Conservation (phyloP, 768 basidiomycete genomes). For the Pilatotrama ljubarskyi region DNA sequence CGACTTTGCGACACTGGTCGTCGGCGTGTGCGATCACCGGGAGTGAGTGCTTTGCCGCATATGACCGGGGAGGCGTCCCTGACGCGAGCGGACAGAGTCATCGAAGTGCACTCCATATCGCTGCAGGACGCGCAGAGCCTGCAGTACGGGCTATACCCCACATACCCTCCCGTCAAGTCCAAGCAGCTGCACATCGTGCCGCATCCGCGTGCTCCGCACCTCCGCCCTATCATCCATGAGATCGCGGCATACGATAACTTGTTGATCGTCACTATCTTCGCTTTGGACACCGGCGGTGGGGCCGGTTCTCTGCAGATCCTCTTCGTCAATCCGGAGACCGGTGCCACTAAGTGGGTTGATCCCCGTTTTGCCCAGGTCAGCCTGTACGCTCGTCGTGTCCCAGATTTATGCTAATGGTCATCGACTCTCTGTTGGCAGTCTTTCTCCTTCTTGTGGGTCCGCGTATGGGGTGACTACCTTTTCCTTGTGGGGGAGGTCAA, state of each 20-base stretch:
- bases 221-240: conserved; percentile 22
- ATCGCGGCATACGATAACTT: conserved; percentile 13
- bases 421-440: conserved; percentile 21
- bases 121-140: conserved; percentile 7
- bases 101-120: conserved; percentile 22
- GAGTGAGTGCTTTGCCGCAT: conserved; percentile 23
- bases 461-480: conserved; percentile 33
- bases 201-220: conserved; percentile 18
- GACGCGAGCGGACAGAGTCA: no score
- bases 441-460: conserved; percentile 36
- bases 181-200: conserved; percentile 15
- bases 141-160: conserved; percentile 14
- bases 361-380: conserved; percentile 22
- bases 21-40: conserved; percentile 23
- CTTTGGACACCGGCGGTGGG: conserved; percentile 20
- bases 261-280: conserved; percentile 25
- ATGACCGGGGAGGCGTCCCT: not conserved
- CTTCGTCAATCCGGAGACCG: conserved; percentile 20
- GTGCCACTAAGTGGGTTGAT: conserved; percentile 26
- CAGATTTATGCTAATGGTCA: not conserved
- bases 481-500: conserved; percentile 34
- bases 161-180: conserved; percentile 7
- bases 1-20: conserved; percentile 23
- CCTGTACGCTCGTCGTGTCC: conserved; percentile 19
- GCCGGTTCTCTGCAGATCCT: conserved; percentile 25